Percentiles rank a stretch among this genome's conserved stretches.
Evolutionary conservation across 2,329 filamentous ascomycete genomes (phyloP).

Genomic region (Escovopsis weberi): DNA sequence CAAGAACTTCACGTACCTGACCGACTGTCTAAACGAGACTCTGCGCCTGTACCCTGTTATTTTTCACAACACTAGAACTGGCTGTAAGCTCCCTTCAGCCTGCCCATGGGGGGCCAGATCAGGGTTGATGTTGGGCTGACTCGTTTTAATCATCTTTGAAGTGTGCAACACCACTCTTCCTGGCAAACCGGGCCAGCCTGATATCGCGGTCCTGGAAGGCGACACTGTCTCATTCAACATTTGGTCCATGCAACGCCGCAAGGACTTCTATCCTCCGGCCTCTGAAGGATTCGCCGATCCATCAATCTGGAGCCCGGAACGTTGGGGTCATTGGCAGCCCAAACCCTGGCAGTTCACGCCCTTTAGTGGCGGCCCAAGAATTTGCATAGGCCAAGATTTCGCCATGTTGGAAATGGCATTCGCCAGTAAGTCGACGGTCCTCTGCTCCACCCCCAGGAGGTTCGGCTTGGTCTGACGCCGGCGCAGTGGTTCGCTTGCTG

Average conservation of each 20-base stretch:
- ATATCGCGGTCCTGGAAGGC: constrained; percentile 48
- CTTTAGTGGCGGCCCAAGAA: constrained; percentile 60
- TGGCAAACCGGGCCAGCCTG: constrained; percentile 45
- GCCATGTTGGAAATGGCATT: constrained; percentile 55
- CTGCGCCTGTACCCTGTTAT: constrained; percentile 66
- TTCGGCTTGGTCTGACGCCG: no score
- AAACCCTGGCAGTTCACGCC: constrained; percentile 59
- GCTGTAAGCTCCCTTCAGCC: constrained; percentile 1
- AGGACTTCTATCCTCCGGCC: constrained; percentile 42
- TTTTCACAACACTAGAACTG: constrained; percentile 57
- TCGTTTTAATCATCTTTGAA: background rate
- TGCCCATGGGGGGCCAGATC: no score
- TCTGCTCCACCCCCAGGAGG: no score
- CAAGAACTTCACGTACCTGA: constrained; percentile 75
- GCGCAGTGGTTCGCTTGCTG: no score
- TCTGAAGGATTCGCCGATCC: constrained; percentile 31
- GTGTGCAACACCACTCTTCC: constrained; percentile 62
- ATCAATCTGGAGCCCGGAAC: constrained; percentile 46
- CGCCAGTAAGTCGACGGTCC: constrained; percentile 7
- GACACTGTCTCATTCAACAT: constrained; percentile 52
- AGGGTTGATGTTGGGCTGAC: no score
- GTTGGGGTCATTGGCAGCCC: constrained; percentile 50
- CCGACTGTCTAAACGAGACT: constrained; percentile 60
- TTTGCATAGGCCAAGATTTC: constrained; percentile 71
- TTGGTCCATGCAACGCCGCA: constrained; percentile 58